A percentile compares a stretch with the other conserved stretches of the same genome.
These are phyloP conservation scores for Hysterangium stoloniferum DNA, from an alignment of 768 basidiomycete species.

Conservation along the genomic window DNA sequence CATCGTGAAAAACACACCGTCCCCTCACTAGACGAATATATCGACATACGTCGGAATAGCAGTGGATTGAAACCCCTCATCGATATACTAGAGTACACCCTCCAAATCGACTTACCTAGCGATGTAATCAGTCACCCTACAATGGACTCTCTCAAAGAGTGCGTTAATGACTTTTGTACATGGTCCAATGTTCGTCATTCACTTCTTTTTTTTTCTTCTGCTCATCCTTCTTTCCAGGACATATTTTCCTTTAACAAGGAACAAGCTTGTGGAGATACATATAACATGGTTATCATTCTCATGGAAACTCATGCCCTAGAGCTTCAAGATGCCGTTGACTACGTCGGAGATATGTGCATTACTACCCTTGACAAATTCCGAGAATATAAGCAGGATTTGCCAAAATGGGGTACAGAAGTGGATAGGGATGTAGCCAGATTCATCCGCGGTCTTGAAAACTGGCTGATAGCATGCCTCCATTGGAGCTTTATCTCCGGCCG, in stretches of 20 bases:
- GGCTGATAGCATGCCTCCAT: conserved; percentile 54
- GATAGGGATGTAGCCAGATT: conserved; percentile 46
- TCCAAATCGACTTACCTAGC: conserved; percentile 43
- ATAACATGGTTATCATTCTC: conserved; percentile 36
- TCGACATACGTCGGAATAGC: conserved; percentile 45
- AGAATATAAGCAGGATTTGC: conserved; percentile 30
- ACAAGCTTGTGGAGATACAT: conserved; percentile 31
- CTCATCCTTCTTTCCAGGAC: conserved; percentile 22
- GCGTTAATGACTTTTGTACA: conserved; percentile 44
- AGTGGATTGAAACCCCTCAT: conserved; percentile 45
- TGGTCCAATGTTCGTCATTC: conserved; percentile 35
- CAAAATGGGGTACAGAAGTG: conserved; percentile 55
- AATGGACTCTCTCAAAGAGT: conserved; percentile 37
- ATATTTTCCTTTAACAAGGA: conserved; percentile 35
- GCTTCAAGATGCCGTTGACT: conserved; percentile 31
- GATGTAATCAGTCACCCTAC: conserved; percentile 45
- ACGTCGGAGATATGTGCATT: conserved; percentile 28
- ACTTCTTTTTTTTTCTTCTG: not conserved
- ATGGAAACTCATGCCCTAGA: conserved; percentile 29
- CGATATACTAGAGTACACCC: conserved; percentile 48
- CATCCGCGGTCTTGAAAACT: conserved; percentile 32
- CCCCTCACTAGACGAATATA: conserved; percentile 46
- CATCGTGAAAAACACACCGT: conserved; percentile 31
- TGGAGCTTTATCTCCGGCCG: conserved; percentile 67
- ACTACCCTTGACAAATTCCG: conserved; percentile 27